Percentiles rank a stretch among this genome's conserved stretches.
Evolutionary conservation across 106 monocot genomes (phyloP).

Genomic region (Allium sativum): DNA sequence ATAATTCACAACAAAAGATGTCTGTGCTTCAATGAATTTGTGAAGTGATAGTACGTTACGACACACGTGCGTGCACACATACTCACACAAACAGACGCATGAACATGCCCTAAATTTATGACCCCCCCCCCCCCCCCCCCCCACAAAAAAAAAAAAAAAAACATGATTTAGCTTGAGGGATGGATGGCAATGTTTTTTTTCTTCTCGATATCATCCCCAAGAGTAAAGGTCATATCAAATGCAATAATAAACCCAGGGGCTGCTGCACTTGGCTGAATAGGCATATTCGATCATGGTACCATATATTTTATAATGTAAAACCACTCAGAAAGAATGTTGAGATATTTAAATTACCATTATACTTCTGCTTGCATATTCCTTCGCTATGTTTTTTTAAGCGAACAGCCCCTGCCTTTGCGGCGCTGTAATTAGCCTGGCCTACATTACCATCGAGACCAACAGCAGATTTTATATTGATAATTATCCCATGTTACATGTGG

Average conservation of each 20-base stretch:
- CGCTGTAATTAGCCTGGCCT: conserved; percentile 81
- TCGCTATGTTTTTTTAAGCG: conserved; percentile 76
- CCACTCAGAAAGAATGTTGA: too few relatives aligned
- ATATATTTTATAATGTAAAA: too few relatives aligned
- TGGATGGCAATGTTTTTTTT: conserved; percentile 46
- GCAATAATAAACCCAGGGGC: conserved; percentile 91
- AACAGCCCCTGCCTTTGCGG: conserved; percentile 82
- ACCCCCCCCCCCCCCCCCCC: too few relatives aligned
- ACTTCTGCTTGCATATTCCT: conserved; percentile 78
- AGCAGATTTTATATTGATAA: conserved; percentile 76
- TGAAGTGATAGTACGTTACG: too few relatives aligned
- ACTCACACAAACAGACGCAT: too few relatives aligned
- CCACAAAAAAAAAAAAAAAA: background rate
- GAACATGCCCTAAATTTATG: too few relatives aligned
- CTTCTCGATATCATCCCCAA: conserved; percentile 65
- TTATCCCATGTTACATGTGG: conserved; percentile 41
- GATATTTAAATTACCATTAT: conserved; percentile 43
- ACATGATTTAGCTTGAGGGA: conserved; percentile 69
- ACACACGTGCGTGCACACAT: too few relatives aligned
- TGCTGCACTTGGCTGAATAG: conserved; percentile 61
- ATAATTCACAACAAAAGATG: too few relatives aligned
- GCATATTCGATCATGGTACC: background rate
- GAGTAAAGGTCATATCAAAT: conserved; percentile 78
- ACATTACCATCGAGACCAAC: conserved; percentile 66
- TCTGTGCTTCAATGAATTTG: too few relatives aligned